A percentile compares a stretch with the other conserved stretches of the same genome.
Evolutionary conservation across 2,329 filamentous ascomycete species (phyloP).

Genomic region (Penicillium sp.): DNA sequence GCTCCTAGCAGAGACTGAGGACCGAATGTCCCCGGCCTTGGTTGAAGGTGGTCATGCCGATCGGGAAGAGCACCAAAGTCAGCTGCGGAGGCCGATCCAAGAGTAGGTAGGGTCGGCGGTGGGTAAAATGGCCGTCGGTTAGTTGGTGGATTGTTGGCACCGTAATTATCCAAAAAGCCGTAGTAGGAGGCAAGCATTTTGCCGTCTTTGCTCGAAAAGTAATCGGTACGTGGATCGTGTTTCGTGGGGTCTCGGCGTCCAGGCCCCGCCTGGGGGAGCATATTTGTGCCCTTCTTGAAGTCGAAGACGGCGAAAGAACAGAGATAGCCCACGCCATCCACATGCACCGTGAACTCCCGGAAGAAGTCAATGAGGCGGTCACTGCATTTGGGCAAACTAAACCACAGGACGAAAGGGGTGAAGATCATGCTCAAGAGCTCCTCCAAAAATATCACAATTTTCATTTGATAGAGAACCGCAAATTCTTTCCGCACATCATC

Average conservation of each 20-base stretch:
- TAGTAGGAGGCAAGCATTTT: constrained; percentile 99
- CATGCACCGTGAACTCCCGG: constrained; percentile 93
- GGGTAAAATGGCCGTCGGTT: constrained; percentile 62
- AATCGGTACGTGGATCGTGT: constrained; percentile 78
- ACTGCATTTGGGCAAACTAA: constrained; percentile 79
- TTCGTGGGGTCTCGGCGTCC: constrained; percentile 31
- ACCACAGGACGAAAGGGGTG: constrained; percentile 83
- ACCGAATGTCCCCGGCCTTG: constrained; percentile 23
- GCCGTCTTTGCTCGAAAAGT: constrained; percentile 90
- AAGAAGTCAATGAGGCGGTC: constrained; percentile 97
- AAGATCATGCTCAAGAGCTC: constrained; percentile 90
- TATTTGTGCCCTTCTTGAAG: constrained; percentile 76
- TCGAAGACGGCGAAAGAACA: constrained; percentile 98
- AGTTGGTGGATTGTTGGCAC: constrained; percentile 60
- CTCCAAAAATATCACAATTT: constrained; percentile 85
- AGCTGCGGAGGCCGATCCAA: constrained; percentile 57
- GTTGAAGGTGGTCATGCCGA: constrained; percentile 25
- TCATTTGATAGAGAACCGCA: constrained; percentile 83
- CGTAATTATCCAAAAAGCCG: constrained; percentile 90
- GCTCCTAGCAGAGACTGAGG: constrained; percentile 29
- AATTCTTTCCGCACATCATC: constrained; percentile 92
- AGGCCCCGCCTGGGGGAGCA: constrained; percentile 44
- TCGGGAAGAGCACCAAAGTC: constrained; percentile 46
- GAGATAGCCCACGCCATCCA: constrained; percentile 91
- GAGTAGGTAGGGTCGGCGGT: constrained; percentile 68